A percentile compares a stretch with the other conserved stretches of the same genome.
These are phyloP conservation scores for Trifolium pratense DNA, from an alignment of 306 rosid genomes.

Conservation along the genomic window DNA sequence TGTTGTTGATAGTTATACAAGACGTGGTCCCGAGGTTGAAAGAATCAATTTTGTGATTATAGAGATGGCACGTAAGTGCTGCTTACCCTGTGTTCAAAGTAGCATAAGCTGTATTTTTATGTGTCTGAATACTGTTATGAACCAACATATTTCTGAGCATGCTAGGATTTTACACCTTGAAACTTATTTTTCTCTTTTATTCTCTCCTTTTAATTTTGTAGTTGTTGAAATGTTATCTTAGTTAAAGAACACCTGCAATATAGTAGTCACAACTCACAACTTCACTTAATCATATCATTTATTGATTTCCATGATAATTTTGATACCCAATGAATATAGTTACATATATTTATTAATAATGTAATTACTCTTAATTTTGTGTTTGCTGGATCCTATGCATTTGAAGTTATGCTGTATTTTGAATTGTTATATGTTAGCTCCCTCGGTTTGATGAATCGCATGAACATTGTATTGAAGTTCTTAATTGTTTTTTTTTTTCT, in stretches of 20 bases:
- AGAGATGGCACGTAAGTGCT: constrained; percentile 95
- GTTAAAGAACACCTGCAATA: not conserved
- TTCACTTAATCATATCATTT: not conserved
- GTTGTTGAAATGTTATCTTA: constrained; percentile 11
- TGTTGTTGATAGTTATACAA: constrained; percentile 64
- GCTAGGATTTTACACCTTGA: constrained; percentile 24
- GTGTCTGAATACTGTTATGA: constrained; percentile 20
- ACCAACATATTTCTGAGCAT: constrained; percentile 27
- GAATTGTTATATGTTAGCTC: not conserved
- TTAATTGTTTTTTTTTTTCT: constrained; percentile 20
- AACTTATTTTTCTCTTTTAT: not conserved
- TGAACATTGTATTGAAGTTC: constrained; percentile 25
- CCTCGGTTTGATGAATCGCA: not conserved
- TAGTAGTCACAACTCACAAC: not conserved
- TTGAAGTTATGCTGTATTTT: not conserved
- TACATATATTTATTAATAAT: constrained; percentile 14
- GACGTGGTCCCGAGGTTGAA: constrained; percentile 91
- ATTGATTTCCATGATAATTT: not conserved
- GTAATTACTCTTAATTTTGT: not conserved
- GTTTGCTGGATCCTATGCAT: constrained; percentile 10
- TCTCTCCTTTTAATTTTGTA: constrained; percentile 13
- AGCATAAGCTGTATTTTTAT: constrained; percentile 9
- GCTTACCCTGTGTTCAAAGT: constrained; percentile 31
- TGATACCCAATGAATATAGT: not conserved
- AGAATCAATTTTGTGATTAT: constrained; percentile 84